Base-by-base conservation (phyloP, 1,284 basidiomycete species). In the Tausonia pullulans region DNA sequence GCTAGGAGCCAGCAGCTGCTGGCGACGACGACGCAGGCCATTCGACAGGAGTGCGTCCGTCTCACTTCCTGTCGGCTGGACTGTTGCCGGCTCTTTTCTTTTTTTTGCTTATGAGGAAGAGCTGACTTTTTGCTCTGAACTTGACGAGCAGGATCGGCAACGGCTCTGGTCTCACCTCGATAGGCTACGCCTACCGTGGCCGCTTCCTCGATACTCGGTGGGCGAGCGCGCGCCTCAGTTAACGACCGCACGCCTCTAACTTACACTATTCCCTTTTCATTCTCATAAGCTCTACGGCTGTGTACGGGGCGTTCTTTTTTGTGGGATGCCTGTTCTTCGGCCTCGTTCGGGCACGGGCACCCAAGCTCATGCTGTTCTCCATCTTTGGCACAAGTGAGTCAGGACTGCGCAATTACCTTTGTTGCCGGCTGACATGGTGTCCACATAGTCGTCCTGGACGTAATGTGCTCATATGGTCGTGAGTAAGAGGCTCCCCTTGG, bases 221-320 rank as follows among this genome's bases (percentile, higher is more conserved):
- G 0, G 76, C 72, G 10, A 69, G 72, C 0, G 58, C 43, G 40
- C 3, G 27, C 40, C 46, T 50, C 43, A 58, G 63, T 63, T 55
- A n/a, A 60, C 58, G 44, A 61, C 9, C 40, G 52, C n/a, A 50
- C 10, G 27, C 27, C 48, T 49, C 48, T 49, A 8, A 2, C 48
- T 49, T 14, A 8, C 14, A 49, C 48, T 49, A 14, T 9, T 2
- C 48, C 8, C 48, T 14, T 49, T 8, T 49, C 48, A 1, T 14
- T 49, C 48, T 49, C 8, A 8, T 49, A 60, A 83, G 83, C 40
- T 79, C 80, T 0, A 80, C 81, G 0, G 79, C 80, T 5, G 82
- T 89, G 0, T 86, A 81, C 71, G 87, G 85, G 4, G 81, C 80
- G n/a, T 87, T 90, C 71, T 77, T 90, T 16, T 86, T 83, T 67